Evolutionary conservation across 2,329 filamentous ascomycete genomes (phyloP).

Genomic region (Amauroascus verrucosus): DNA sequence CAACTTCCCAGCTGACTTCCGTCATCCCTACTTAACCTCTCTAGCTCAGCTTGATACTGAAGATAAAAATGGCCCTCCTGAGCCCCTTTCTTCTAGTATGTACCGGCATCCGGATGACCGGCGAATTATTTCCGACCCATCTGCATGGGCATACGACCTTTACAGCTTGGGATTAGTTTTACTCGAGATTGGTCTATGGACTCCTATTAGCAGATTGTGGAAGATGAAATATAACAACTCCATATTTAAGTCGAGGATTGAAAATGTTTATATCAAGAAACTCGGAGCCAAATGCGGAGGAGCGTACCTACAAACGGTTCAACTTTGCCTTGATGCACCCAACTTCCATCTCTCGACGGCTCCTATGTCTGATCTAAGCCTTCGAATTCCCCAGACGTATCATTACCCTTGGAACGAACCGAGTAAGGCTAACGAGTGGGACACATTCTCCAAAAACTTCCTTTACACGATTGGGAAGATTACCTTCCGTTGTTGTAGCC

Average conservation of each 20-base stretch:
- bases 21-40: slow-evolving; percentile 48
- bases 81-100: slow-evolving; percentile 44
- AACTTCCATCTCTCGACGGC: slow-evolving; percentile 39
- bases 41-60: slow-evolving; percentile 47
- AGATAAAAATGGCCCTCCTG: slow-evolving; percentile 39
- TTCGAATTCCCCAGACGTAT: slow-evolving; percentile 34
- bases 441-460: slow-evolving; percentile 38
- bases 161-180: slow-evolving; percentile 54
- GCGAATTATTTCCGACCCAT: slow-evolving; percentile 30
- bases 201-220: slow-evolving; percentile 51
- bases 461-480: slow-evolving; percentile 36
- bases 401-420: slow-evolving; percentile 36
- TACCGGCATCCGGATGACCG: slow-evolving; percentile 50
- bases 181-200: slow-evolving; percentile 55
- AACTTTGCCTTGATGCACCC: slow-evolving; percentile 50
- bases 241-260: slow-evolving; percentile 54
- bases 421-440: slow-evolving; percentile 31
- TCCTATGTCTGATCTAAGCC: slow-evolving; percentile 32
- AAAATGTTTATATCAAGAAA: slow-evolving; percentile 52
- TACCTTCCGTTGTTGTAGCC: slow-evolving; percentile 32
- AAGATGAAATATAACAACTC: slow-evolving; percentile 53
- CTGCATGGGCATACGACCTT: slow-evolving; percentile 43
- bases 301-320: slow-evolving; percentile 52
- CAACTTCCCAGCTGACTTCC: slow-evolving; percentile 32
- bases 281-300: slow-evolving; percentile 54